These are phyloP conservation scores for Lasiosphaeria ovina DNA, from an alignment of 495 filamentous ascomycete species.

Conservation along the genomic window DNA sequence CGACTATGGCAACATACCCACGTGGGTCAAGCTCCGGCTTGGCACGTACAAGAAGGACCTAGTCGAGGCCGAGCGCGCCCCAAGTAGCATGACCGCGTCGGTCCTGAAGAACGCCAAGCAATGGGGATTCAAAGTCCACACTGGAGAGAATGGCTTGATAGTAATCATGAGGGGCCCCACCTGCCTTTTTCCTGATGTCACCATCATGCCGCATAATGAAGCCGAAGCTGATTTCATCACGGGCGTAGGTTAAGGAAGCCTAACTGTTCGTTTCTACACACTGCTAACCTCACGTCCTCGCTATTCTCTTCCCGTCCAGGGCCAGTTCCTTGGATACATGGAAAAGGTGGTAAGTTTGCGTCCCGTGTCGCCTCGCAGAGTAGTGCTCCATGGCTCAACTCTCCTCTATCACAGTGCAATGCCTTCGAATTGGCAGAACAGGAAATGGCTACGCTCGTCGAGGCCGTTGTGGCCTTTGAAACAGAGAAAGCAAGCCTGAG, in stretches of 20 bases:
- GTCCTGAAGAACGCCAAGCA: neutral
- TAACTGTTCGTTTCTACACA: neutral
- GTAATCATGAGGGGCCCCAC: constrained; percentile 6
- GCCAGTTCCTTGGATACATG: constrained; percentile 23
- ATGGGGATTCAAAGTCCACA: constrained; percentile 4
- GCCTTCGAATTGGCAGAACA: constrained; percentile 15
- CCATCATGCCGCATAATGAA: constrained; percentile 13
- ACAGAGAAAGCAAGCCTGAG: constrained; percentile 10
- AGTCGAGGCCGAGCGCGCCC: neutral
- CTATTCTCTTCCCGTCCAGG: constrained; percentile 1
- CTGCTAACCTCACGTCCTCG: no score
- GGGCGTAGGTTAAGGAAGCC: constrained; percentile 11
- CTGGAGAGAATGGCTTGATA: neutral
- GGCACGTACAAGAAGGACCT: constrained; percentile 11
- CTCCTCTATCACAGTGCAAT: constrained; percentile 11
- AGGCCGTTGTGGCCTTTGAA: neutral
- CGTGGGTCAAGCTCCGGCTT: constrained; percentile 1
- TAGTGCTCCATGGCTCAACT: neutral
- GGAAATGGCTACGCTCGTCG: constrained; percentile 6
- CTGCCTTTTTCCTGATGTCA: neutral
- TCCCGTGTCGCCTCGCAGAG: neutral
- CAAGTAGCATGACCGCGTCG: neutral
- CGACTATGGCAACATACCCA: constrained; percentile 9
- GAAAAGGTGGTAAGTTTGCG: constrained; percentile 11
- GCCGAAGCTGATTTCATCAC: constrained; percentile 6